Conservation (phyloP, 805 yeast genomes). For the Cyberlindnera amylophila region DNA sequence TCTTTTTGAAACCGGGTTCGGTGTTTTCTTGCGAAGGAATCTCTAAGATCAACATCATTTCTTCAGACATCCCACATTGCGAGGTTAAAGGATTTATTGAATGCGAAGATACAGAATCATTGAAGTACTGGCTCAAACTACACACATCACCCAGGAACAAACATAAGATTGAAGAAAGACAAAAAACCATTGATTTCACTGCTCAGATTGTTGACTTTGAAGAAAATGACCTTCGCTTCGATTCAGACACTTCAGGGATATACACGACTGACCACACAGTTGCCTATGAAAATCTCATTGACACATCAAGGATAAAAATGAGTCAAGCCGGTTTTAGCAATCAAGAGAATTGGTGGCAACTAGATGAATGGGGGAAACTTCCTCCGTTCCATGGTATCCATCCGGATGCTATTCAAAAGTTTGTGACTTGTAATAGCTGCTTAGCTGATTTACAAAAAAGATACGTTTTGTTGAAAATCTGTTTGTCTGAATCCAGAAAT, state of each 20-base stretch:
- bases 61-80: slow-evolving; percentile 1
- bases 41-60: slow-evolving; percentile 9
- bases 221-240: slow-evolving; percentile 16
- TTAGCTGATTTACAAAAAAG: slow-evolving; percentile 14
- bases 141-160: neutral
- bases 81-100: slow-evolving; percentile 8
- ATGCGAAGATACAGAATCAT: slow-evolving; percentile 3
- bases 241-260: neutral
- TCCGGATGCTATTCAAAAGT: slow-evolving; percentile 2
- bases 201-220: slow-evolving; percentile 23
- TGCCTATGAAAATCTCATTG: neutral
- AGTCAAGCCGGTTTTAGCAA: slow-evolving; percentile 1
- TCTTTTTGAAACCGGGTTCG: slow-evolving; percentile 20
- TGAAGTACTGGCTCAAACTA: slow-evolving; percentile 11
- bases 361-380: slow-evolving; percentile 21
- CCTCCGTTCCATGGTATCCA: slow-evolving; percentile 19
- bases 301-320: neutral
- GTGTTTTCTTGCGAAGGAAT: slow-evolving; percentile 9
- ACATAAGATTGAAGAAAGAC: neutral
- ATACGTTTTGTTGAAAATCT: slow-evolving; percentile 15
- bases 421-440: slow-evolving; percentile 20
- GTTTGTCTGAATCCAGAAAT: slow-evolving; percentile 5
- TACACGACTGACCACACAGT: neutral
- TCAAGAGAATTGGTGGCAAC: slow-evolving; percentile 16
- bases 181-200: slow-evolving; percentile 6